A percentile compares a stretch with the other conserved stretches of the same genome.
These are phyloP conservation scores for Nothophaeocryptopus gaeumannii DNA, from an alignment of 2,329 filamentous ascomycete species.

Conservation along the genomic window DNA sequence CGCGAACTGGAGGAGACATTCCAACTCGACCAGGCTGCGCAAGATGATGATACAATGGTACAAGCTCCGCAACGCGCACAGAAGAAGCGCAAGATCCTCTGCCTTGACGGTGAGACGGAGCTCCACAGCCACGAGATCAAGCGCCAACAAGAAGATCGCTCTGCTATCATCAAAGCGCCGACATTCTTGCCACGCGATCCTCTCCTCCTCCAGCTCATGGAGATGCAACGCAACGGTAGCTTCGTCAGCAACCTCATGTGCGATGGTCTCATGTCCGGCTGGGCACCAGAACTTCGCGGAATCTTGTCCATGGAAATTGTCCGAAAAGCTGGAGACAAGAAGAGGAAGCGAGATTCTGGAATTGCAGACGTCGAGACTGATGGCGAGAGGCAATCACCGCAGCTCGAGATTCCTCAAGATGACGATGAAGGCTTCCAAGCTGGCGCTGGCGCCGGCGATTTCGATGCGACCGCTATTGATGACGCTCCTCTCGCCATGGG, in stretches of 20 bases:
- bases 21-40: slow-evolving; percentile 39
- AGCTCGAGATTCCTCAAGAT: slow-evolving; percentile 32
- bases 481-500: slow-evolving; percentile 24
- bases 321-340: slow-evolving; percentile 73
- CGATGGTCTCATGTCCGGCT: slow-evolving; percentile 68
- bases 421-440: slow-evolving; percentile 32
- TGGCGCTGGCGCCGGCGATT: slow-evolving; percentile 24
- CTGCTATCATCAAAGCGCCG: slow-evolving; percentile 78
- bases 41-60: slow-evolving; percentile 50
- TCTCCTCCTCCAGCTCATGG: slow-evolving; percentile 79
- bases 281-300: slow-evolving; percentile 91
- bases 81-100: slow-evolving; percentile 77
- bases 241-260: slow-evolving; percentile 87
- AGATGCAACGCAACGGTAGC: slow-evolving; percentile 84
- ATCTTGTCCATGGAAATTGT: slow-evolving; percentile 84
- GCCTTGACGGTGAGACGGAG: slow-evolving; percentile 76
- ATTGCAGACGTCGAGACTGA: slow-evolving; percentile 68
- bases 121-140: slow-evolving; percentile 76
- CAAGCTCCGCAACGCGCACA: slow-evolving; percentile 64
- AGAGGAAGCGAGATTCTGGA: slow-evolving; percentile 89
- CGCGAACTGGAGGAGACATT: slow-evolving; percentile 65
- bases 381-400: slow-evolving; percentile 31
- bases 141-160: slow-evolving; percentile 79
- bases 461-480: slow-evolving; percentile 30
- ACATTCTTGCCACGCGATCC: slow-evolving; percentile 85